Percentiles rank a stretch among this genome's conserved stretches.
These are phyloP conservation scores for Suillus subaureus DNA, from an alignment of 768 basidiomycete genomes.

Conservation along the genomic window DNA sequence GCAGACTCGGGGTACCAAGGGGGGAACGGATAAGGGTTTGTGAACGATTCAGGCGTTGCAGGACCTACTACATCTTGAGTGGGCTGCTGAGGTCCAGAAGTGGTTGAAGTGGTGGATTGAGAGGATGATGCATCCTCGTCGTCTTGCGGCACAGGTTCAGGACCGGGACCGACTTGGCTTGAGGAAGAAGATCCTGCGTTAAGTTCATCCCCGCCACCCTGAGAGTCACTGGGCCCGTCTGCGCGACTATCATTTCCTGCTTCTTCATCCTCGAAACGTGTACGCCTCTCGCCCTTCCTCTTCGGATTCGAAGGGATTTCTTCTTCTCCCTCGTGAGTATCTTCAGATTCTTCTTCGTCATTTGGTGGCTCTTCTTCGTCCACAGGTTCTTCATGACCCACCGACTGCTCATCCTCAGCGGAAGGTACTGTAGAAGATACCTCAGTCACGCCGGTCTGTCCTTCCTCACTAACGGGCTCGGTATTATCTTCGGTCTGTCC, in stretches of 20 bases:
- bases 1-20: slow-evolving; percentile 74
- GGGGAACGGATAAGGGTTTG: slow-evolving; percentile 67
- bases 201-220: slow-evolving; percentile 5
- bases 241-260: background rate
- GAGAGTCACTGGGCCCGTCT: background rate
- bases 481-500: background rate
- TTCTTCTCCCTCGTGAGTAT: background rate
- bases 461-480: background rate
- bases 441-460: background rate
- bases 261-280: slow-evolving; percentile 5
- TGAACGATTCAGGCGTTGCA: slow-evolving; percentile 21
- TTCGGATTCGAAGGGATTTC: background rate
- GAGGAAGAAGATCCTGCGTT: slow-evolving; percentile 14
- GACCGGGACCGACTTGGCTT: background rate
- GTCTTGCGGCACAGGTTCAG: background rate
- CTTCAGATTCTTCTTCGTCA: slow-evolving; percentile 13
- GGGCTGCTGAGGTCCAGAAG: slow-evolving; percentile 12
- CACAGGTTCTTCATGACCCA: background rate
- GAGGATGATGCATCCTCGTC: slow-evolving; percentile 4
- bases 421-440: background rate
- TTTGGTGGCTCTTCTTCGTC: slow-evolving; percentile 13
- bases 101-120: slow-evolving; percentile 7
- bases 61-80: slow-evolving; percentile 5
- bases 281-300: background rate
- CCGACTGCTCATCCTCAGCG: background rate